A percentile compares a stretch with the other conserved stretches of the same genome.
Evolutionary conservation across 495 filamentous ascomycete genomes (phyloP).

Genomic region (Penicillium bialowiezense): DNA sequence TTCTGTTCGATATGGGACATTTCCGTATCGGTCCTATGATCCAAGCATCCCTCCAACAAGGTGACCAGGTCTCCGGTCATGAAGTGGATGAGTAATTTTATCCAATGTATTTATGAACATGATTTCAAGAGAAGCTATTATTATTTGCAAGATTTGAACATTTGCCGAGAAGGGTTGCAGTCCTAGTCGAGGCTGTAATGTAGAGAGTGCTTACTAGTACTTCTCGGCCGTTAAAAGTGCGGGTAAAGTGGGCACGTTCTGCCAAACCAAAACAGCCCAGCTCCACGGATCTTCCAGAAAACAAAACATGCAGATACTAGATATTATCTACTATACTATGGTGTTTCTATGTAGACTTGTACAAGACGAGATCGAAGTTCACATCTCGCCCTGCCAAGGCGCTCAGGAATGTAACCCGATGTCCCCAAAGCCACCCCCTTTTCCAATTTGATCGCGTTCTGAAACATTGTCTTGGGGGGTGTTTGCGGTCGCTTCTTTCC

Average conservation of each 20-base stretch:
- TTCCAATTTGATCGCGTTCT: background rate
- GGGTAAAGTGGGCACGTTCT: too few species aligned
- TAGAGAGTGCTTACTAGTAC: too few species aligned
- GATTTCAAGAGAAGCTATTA: background rate
- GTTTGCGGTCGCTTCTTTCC: background rate
- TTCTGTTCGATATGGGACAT: slow-evolving; percentile 36
- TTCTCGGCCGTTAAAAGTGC: too few species aligned
- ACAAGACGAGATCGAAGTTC: too few species aligned
- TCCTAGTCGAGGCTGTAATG: too few species aligned
- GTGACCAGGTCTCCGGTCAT: slow-evolving; percentile 1
- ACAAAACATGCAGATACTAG: too few species aligned
- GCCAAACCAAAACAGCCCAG: too few species aligned
- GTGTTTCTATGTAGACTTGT: too few species aligned
- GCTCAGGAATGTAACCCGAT: too few species aligned
- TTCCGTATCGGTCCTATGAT: slow-evolving; percentile 24
- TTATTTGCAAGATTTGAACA: background rate
- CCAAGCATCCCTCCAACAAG: background rate
- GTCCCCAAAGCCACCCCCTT: background rate
- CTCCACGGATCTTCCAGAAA: background rate
- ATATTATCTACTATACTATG: too few species aligned
- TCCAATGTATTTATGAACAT: slow-evolving; percentile 4
- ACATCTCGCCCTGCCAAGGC: too few species aligned
- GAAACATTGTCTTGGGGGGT: background rate
- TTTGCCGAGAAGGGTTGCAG: too few species aligned
- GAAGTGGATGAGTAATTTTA: background rate